Evolutionary conservation across 2,329 filamentous ascomycete genomes (phyloP).

Genomic region (Pseudogymnoascus sp.): DNA sequence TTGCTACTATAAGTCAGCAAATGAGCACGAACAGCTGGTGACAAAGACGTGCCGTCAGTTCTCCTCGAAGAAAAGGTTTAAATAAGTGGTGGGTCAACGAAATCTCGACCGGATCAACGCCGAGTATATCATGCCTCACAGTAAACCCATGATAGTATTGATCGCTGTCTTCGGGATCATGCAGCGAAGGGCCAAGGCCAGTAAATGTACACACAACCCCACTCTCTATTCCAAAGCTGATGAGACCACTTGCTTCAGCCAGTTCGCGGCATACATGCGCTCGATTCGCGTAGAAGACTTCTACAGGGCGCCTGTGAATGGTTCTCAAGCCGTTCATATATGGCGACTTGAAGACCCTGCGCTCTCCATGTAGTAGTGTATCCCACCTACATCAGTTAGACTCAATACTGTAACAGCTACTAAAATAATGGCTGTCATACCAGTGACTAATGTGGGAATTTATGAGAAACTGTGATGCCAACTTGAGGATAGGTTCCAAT

Average conservation of each 20-base stretch:
- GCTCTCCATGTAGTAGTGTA: background rate
- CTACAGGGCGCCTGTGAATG: background rate
- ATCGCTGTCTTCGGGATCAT: background rate
- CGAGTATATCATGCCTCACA: background rate
- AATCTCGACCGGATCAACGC: background rate
- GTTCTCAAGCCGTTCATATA: background rate
- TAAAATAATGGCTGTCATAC: constrained; percentile 1
- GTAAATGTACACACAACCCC: background rate
- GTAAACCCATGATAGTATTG: background rate
- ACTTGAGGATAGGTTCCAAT: constrained; percentile 9
- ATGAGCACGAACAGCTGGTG: background rate
- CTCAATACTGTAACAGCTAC: background rate
- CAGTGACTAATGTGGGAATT: constrained; percentile 9
- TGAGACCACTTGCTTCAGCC: background rate
- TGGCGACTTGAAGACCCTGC: background rate
- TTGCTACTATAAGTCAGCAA: background rate
- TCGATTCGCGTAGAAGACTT: background rate
- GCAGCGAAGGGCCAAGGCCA: background rate
- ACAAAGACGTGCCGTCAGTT: background rate
- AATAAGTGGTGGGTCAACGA: background rate
- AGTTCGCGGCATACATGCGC: background rate
- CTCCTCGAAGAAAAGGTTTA: background rate
- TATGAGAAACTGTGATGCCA: constrained; percentile 8
- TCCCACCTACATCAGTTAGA: background rate
- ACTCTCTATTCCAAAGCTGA: constrained; percentile 5